phyloP scores from a whole-genome alignment of 2,329 filamentous ascomycete species.

The Monilinia aucupariae region DNA sequence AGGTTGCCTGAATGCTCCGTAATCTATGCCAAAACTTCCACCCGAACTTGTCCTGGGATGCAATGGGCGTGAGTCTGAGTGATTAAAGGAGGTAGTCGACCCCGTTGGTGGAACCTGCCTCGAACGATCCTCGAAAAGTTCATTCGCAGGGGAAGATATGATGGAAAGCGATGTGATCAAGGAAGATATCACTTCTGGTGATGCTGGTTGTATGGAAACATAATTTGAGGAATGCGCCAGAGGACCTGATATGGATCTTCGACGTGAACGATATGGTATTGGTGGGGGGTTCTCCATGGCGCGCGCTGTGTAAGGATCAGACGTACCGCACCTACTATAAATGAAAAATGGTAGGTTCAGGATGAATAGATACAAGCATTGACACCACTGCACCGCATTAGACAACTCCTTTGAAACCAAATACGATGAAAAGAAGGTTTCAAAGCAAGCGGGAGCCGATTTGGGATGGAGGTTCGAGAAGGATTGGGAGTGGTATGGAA shows the following conservation, averaged over 20 bases:
- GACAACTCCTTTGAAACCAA: conserved; percentile 8
- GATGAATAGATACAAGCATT: conserved; percentile 28
- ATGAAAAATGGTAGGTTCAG: conserved; percentile 18
- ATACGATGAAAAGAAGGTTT: conserved; percentile 25
- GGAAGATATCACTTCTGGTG: conserved; percentile 65
- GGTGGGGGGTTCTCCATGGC: conserved; percentile 32
- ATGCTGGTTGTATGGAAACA: conserved; percentile 34
- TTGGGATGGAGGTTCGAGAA: conserved; percentile 1
- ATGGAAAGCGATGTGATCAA: conserved; percentile 65
- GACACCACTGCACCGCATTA: conserved; percentile 16
- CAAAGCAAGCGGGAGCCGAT: conserved; percentile 20
- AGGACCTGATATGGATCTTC: conserved; percentile 32
- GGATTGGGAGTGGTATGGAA: neutral
- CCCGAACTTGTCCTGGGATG: conserved; percentile 25
- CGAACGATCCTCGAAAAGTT: conserved; percentile 55
- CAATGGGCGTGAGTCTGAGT: conserved; percentile 17
- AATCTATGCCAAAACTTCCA: conserved; percentile 63
- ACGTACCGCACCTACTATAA: conserved; percentile 16
- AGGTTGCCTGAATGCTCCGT: conserved; percentile 57
- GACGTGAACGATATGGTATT: conserved; percentile 28
- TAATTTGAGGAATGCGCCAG: conserved; percentile 30
- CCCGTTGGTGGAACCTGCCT: conserved; percentile 39
- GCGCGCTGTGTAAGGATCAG: conserved; percentile 22
- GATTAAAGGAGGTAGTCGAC: conserved; percentile 28
- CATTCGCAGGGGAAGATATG: conserved; percentile 61